phyloP scores from a whole-genome alignment of 2,329 filamentous ascomycete species.

The Sporothrix curviconia region DNA sequence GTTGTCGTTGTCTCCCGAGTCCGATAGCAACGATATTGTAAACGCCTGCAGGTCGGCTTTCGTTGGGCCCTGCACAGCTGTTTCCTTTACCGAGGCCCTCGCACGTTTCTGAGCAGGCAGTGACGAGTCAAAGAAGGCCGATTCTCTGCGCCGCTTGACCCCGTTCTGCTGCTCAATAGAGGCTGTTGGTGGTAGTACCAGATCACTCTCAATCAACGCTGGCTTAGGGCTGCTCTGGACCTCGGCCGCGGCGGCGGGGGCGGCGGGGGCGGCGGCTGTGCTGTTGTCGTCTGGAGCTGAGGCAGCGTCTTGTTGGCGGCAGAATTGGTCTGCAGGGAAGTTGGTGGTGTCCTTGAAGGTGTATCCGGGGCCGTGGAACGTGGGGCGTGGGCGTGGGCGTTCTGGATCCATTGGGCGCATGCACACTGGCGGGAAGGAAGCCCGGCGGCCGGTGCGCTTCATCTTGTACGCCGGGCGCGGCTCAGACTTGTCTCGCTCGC shows the following conservation, averaged over 20 bases:
- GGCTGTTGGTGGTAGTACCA: neutral
- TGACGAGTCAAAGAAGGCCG: neutral
- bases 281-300: neutral
- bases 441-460: constrained; percentile 18
- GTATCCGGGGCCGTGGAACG: neutral
- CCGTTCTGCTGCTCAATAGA: neutral
- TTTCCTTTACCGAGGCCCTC: neutral
- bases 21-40: neutral
- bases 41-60: neutral
- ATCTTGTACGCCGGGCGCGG: constrained; percentile 18
- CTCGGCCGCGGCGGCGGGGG: neutral
- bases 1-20: neutral
- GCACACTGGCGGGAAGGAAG: neutral
- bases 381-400: neutral
- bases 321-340: neutral
- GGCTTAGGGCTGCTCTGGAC: neutral
- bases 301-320: neutral
- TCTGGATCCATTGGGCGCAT: neutral
- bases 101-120: neutral
- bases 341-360: too few species aligned
- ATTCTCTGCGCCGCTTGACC: neutral
- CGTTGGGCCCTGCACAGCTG: neutral
- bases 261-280: neutral
- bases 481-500: neutral
- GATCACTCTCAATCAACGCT: neutral